A percentile compares a stretch with the other conserved stretches of the same genome.
phyloP scores from a whole-genome alignment of 1,284 basidiomycete species.

The Athelia psychrophila region DNA sequence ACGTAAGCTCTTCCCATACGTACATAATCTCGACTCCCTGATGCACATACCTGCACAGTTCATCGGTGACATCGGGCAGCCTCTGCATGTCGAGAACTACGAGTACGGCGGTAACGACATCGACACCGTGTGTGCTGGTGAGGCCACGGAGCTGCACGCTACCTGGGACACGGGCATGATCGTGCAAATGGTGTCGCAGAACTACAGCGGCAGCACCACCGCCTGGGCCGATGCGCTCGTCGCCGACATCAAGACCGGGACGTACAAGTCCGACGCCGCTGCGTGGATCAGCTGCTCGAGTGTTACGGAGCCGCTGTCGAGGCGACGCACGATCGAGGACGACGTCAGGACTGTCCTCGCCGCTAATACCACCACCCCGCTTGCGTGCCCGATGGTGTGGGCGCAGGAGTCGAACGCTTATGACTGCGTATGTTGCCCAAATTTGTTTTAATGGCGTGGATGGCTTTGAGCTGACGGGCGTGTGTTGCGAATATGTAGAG shows the following conservation, averaged over 20 bases:
- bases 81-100: slow-evolving; percentile 44
- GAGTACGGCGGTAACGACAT: slow-evolving; percentile 43
- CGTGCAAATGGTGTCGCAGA: slow-evolving; percentile 37
- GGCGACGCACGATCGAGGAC: slow-evolving; percentile 23
- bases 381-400: slow-evolving; percentile 50
- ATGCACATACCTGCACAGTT: slow-evolving; percentile 30
- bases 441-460: background rate
- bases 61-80: slow-evolving; percentile 50
- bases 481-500: slow-evolving; percentile 31
- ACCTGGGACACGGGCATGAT: slow-evolving; percentile 27
- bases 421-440: slow-evolving; percentile 41
- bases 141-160: slow-evolving; percentile 47
- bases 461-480: slow-evolving; percentile 1
- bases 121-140: slow-evolving; percentile 34
- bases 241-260: slow-evolving; percentile 41
- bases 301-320: slow-evolving; percentile 29
- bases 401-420: slow-evolving; percentile 47
- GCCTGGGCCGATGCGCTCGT: slow-evolving; percentile 43
- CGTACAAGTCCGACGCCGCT: slow-evolving; percentile 31
- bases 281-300: slow-evolving; percentile 48
- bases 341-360: slow-evolving; percentile 30
- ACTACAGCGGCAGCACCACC: slow-evolving; percentile 35
- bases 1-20: slow-evolving; percentile 23
- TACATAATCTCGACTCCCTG: slow-evolving; percentile 4
- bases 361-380: slow-evolving; percentile 31